A percentile compares a stretch with the other conserved stretches of the same genome.
These are phyloP conservation scores for Elsinoe fawcettii DNA, from an alignment of 2,329 filamentous ascomycete species.

Conservation along the genomic window DNA sequence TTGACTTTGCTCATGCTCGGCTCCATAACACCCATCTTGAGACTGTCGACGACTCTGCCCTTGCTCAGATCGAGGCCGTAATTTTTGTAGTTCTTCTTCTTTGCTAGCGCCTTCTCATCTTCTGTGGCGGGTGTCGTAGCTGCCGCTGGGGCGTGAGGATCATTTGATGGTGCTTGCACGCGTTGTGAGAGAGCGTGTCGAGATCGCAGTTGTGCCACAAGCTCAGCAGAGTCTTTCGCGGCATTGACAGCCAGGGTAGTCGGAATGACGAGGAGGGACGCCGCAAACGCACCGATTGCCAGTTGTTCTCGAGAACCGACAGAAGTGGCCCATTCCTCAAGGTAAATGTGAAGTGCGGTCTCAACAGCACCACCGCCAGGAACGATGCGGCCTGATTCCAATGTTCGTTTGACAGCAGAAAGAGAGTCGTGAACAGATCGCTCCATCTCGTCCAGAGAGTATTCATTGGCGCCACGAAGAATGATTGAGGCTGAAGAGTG, in stretches of 20 bases:
- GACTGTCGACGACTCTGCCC: slow-evolving; percentile 83
- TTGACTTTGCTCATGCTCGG: slow-evolving; percentile 97
- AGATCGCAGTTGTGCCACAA: slow-evolving; percentile 90
- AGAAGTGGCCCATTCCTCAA: slow-evolving; percentile 96
- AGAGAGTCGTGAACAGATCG: slow-evolving; percentile 94
- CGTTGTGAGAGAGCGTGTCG: slow-evolving; percentile 91
- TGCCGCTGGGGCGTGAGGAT: slow-evolving; percentile 20
- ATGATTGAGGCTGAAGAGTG: slow-evolving; percentile 94
- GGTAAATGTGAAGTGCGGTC: slow-evolving; percentile 97
- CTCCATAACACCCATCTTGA: slow-evolving; percentile 93
- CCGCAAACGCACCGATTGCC: slow-evolving; percentile 94
- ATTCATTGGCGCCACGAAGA: slow-evolving; percentile 91
- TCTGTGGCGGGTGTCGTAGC: slow-evolving; percentile 43
- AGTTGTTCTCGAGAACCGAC: slow-evolving; percentile 94
- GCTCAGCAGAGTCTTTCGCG: slow-evolving; percentile 89
- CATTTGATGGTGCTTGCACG: slow-evolving; percentile 50
- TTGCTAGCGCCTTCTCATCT: slow-evolving; percentile 80
- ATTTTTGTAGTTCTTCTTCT: slow-evolving; percentile 97
- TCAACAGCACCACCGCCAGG: slow-evolving; percentile 94
- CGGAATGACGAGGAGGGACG: slow-evolving; percentile 86
- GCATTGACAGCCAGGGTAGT: slow-evolving; percentile 97
- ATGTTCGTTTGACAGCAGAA: slow-evolving; percentile 90
- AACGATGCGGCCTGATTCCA: slow-evolving; percentile 94
- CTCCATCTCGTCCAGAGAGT: slow-evolving; percentile 97
- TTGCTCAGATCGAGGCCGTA: slow-evolving; percentile 87